phyloP scores from a whole-genome alignment of 2,329 filamentous ascomycete genomes.

The Hypoxylon sp. region DNA sequence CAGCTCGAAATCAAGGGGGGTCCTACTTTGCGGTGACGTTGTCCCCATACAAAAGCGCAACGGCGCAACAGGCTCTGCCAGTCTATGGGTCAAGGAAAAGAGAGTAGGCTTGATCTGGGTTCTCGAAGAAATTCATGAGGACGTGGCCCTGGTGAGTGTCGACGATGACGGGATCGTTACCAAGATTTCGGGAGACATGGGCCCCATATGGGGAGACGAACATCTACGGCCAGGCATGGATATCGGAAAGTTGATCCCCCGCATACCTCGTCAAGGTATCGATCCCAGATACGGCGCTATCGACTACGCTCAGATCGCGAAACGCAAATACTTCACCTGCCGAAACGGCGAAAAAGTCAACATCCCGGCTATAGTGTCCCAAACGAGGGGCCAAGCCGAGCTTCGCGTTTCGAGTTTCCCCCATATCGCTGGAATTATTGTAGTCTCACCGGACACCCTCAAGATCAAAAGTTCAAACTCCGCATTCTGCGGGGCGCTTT shows the following conservation, averaged over 20 bases:
- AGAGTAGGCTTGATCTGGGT: slow-evolving; percentile 95
- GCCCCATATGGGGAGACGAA: slow-evolving; percentile 86
- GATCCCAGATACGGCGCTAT: slow-evolving; percentile 77
- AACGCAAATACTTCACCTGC: slow-evolving; percentile 85
- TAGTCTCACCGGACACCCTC: slow-evolving; percentile 82
- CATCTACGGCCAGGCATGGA: slow-evolving; percentile 76
- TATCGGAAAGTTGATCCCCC: slow-evolving; percentile 82
- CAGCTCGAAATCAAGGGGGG: slow-evolving; percentile 83
- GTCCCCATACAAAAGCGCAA: slow-evolving; percentile 98
- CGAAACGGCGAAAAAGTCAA: slow-evolving; percentile 81
- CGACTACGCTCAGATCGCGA: slow-evolving; percentile 80
- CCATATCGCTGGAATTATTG: slow-evolving; percentile 96
- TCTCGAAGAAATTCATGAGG: slow-evolving; percentile 95
- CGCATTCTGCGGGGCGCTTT: slow-evolving; percentile 91
- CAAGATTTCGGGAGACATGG: slow-evolving; percentile 79
- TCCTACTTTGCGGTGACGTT: slow-evolving; percentile 95
- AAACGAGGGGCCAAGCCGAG: slow-evolving; percentile 75
- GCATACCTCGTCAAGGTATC: slow-evolving; percentile 81
- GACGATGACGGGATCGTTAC: slow-evolving; percentile 82
- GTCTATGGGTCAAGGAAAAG: slow-evolving; percentile 99
- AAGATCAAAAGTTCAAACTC: slow-evolving; percentile 93
- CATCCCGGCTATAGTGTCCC: slow-evolving; percentile 86
- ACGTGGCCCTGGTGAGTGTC: slow-evolving; percentile 81
- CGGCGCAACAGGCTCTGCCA: slow-evolving; percentile 89
- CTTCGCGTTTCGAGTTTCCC: slow-evolving; percentile 93